Conservation (phyloP, 371 early-diverging fungal species). For the Circinella minor region DNA sequence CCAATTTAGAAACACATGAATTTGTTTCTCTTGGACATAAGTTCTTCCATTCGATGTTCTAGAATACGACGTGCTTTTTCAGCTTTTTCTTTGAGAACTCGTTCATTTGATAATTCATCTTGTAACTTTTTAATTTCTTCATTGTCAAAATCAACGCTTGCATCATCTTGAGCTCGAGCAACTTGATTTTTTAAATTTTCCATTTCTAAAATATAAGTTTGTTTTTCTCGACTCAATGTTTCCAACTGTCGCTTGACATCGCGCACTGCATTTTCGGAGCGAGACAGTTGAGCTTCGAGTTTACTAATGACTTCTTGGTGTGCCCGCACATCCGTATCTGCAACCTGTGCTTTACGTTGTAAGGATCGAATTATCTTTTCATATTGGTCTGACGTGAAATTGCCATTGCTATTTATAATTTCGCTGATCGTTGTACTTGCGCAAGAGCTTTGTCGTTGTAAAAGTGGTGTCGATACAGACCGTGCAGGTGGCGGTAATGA, state of each 20-base stretch:
- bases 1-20: slow-evolving; percentile 54
- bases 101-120: slow-evolving; percentile 38
- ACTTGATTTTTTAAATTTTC: slow-evolving; percentile 45
- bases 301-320: slow-evolving; percentile 54
- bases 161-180: slow-evolving; percentile 19
- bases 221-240: slow-evolving; percentile 40
- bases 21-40: slow-evolving; percentile 56
- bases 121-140: slow-evolving; percentile 33
- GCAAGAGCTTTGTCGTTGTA: slow-evolving; percentile 13
- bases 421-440: slow-evolving; percentile 18
- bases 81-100: slow-evolving; percentile 49
- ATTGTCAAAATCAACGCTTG: neutral
- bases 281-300: slow-evolving; percentile 42
- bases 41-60: slow-evolving; percentile 53
- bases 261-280: slow-evolving; percentile 44
- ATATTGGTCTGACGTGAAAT: slow-evolving; percentile 45
- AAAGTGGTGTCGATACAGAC: slow-evolving; percentile 20
- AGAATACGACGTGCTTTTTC: slow-evolving; percentile 52
- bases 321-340: slow-evolving; percentile 49
- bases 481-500: slow-evolving; percentile 29
- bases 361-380: slow-evolving; percentile 52
- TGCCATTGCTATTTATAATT: slow-evolving; percentile 14
- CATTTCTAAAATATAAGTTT: slow-evolving; percentile 43
- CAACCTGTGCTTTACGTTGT: slow-evolving; percentile 48
- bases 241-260: slow-evolving; percentile 50